Evolutionary conservation across 1,139 yeast genomes (phyloP).

Genomic region (Candida frijolesensis): DNA sequence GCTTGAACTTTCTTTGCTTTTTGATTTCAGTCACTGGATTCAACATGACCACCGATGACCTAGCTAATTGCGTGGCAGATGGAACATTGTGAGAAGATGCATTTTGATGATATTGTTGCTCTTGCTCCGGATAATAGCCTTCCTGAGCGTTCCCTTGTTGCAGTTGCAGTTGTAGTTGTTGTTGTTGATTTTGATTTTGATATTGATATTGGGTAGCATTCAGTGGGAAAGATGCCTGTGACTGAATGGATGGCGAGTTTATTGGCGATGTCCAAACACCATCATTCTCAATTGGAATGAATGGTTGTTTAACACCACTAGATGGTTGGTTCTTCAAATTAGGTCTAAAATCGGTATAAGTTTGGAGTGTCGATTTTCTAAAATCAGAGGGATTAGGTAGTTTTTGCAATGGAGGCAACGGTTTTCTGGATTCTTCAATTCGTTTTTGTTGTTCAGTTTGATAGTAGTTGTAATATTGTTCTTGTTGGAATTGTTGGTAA

Average conservation of each 20-base stretch:
- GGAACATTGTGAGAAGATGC: constrained; percentile 24
- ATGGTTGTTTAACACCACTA: constrained; percentile 41
- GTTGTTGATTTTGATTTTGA: too few species aligned
- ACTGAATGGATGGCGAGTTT: constrained; percentile 26
- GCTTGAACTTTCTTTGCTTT: constrained; percentile 58
- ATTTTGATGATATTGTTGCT: constrained; percentile 16
- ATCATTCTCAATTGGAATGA: constrained; percentile 45
- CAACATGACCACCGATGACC: constrained; percentile 77
- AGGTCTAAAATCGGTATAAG: constrained; percentile 53
- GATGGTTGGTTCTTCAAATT: constrained; percentile 35
- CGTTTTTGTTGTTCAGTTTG: constrained; percentile 20
- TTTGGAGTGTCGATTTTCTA: constrained; percentile 49
- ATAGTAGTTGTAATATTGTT: constrained; percentile 15
- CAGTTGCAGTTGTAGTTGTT: constrained; percentile 6
- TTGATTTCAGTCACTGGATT: constrained; percentile 68
- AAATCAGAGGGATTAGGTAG: constrained; percentile 53
- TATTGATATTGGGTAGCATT: not conserved
- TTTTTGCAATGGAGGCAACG: constrained; percentile 46
- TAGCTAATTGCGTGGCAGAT: constrained; percentile 47
- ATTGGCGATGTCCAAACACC: constrained; percentile 38
- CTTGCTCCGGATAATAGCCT: constrained; percentile 34
- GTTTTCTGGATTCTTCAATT: constrained; percentile 18
- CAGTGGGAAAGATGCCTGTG: constrained; percentile 19
- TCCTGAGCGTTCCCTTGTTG: constrained; percentile 1
- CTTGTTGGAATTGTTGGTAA: constrained; percentile 19